These are phyloP conservation scores for Zopfia rhizophila DNA, from an alignment of 2,329 filamentous ascomycete genomes.

Conservation along the genomic window DNA sequence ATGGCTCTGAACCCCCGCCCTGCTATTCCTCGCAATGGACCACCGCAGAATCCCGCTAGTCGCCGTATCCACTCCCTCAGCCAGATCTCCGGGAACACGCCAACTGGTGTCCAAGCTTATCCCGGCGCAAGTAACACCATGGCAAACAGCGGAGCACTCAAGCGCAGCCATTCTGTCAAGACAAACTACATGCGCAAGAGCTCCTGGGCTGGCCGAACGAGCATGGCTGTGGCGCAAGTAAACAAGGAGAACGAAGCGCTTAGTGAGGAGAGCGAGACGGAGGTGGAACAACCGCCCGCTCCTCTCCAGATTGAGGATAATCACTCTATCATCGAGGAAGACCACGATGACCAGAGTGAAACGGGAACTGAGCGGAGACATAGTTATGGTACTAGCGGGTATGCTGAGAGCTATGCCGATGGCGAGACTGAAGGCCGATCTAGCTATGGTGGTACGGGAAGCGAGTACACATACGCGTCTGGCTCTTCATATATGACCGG, in stretches of 20 bases:
- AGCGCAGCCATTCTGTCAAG: slow-evolving; percentile 55
- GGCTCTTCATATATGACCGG: slow-evolving; percentile 61
- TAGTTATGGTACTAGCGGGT: slow-evolving; percentile 47
- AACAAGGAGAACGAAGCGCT: slow-evolving; percentile 62
- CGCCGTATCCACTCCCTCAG: slow-evolving; percentile 90
- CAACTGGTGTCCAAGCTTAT: slow-evolving; percentile 57
- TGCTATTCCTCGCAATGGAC: slow-evolving; percentile 52
- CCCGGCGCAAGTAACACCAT: slow-evolving; percentile 39
- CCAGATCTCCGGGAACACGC: slow-evolving; percentile 83
- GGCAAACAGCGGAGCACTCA: slow-evolving; percentile 65
- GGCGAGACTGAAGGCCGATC: slow-evolving; percentile 50
- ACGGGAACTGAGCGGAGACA: slow-evolving; percentile 54
- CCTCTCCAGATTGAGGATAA: slow-evolving; percentile 22
- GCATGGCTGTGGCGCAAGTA: slow-evolving; percentile 32
- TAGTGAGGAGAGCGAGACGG: slow-evolving; percentile 56
- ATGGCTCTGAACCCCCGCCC: slow-evolving; percentile 63
- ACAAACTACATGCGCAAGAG: slow-evolving; percentile 48
- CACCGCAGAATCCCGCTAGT: slow-evolving; percentile 51
- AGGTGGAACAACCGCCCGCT: slow-evolving; percentile 31
- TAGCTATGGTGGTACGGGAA: slow-evolving; percentile 54
- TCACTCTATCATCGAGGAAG: slow-evolving; percentile 40
- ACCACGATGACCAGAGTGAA: slow-evolving; percentile 44
- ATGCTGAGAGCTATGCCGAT: slow-evolving; percentile 45
- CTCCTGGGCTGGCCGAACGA: slow-evolving; percentile 49
- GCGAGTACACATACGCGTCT: slow-evolving; percentile 59